phyloP scores from a whole-genome alignment of 1,284 basidiomycete genomes.

The Ganoderma resinaceum region DNA sequence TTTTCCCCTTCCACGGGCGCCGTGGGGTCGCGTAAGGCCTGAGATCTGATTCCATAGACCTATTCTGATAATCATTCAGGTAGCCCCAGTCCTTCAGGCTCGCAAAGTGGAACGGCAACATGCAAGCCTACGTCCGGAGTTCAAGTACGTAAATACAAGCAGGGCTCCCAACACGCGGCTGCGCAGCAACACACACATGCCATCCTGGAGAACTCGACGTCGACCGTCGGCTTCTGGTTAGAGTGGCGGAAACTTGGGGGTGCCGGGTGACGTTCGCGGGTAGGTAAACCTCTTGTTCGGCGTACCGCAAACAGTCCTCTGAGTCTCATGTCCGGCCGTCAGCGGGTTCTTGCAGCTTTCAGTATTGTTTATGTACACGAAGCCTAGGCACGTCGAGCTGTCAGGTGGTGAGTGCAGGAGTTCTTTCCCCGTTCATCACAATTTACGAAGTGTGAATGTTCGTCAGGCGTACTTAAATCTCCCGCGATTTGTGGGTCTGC shows the following conservation, averaged over 20 bases:
- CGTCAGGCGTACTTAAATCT: not conserved
- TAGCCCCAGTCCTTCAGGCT: not conserved
- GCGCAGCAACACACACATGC: not conserved
- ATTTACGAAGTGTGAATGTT: not conserved
- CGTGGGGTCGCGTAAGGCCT: not conserved
- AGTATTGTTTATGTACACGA: not conserved
- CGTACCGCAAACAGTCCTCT: not conserved
- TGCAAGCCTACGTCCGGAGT: not conserved
- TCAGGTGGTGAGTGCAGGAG: not conserved
- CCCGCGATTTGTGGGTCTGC: not conserved
- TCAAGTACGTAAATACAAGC: not conserved
- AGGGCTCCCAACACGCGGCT: not conserved
- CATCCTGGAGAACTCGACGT: not conserved
- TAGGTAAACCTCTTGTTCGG: not conserved
- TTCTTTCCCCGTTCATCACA: not conserved
- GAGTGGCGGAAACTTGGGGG: not conserved
- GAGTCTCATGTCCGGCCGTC: not conserved
- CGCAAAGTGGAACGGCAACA: not conserved
- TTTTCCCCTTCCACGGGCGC: not conserved
- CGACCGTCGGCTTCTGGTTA: not conserved
- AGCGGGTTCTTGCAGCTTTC: not conserved
- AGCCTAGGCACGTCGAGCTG: not conserved
- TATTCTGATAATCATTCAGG: slow-evolving; percentile 4
- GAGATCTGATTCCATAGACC: not conserved
- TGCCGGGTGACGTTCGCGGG: not conserved